A percentile compares a stretch with the other conserved stretches of the same genome.
Conservation (phyloP, 192 early-diverging fungal species). For the Coemansia nantahalensis region DNA sequence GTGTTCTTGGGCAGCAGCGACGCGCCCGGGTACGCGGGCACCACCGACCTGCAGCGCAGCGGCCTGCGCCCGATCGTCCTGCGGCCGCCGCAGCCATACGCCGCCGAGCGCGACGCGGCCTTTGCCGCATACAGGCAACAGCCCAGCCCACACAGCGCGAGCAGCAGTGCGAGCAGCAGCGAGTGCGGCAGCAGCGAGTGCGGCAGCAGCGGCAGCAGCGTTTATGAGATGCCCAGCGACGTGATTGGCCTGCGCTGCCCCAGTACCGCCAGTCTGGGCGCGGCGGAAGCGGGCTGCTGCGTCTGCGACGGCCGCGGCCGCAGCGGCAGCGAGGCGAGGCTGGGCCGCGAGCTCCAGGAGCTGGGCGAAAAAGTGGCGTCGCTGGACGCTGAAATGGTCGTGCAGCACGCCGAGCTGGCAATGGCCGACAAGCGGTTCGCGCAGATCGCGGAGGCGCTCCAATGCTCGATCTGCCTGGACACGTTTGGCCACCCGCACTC, state of each 20-base stretch:
- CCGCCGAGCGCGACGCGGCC: too few species aligned
- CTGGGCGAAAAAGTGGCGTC: conserved; percentile 13
- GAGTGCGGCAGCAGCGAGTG: too few species aligned
- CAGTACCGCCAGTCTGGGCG: too few species aligned
- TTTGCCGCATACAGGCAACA: too few species aligned
- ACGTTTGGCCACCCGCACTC: conserved; percentile 31
- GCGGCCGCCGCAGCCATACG: too few species aligned
- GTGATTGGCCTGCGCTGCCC: background rate
- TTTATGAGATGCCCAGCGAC: conserved; percentile 12
- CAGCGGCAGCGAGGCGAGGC: background rate
- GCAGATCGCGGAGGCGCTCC: conserved; percentile 20
- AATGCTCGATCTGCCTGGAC: conserved; percentile 50
- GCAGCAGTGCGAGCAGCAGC: too few species aligned
- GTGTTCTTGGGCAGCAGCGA: background rate
- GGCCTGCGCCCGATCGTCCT: too few species aligned
- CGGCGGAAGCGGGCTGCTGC: too few species aligned
- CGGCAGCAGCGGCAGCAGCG: background rate
- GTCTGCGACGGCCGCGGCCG: background rate
- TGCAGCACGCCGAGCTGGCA: conserved; percentile 16
- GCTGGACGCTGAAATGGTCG: conserved; percentile 28
- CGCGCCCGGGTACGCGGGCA: too few species aligned
- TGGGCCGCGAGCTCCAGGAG: conserved; percentile 2
- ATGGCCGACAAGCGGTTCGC: conserved; percentile 3
- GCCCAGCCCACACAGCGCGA: too few species aligned
- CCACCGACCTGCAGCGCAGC: too few species aligned